Conservation (phyloP, 768 basidiomycete species). For the Boletus vermiculosoides region DNA sequence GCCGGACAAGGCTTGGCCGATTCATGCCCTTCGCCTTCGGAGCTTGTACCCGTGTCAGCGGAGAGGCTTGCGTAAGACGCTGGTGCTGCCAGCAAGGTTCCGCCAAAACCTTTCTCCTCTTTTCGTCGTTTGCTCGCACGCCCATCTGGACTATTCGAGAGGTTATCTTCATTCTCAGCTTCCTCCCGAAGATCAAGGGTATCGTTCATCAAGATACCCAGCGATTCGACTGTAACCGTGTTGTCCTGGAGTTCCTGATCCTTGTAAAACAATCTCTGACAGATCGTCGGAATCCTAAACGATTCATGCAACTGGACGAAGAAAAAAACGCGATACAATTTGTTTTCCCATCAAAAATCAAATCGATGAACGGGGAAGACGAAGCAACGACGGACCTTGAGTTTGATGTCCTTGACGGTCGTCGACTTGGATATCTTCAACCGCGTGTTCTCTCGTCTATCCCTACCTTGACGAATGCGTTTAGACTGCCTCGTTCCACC, state of each 20-base stretch:
- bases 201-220: conserved; percentile 61
- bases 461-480: conserved; percentile 60
- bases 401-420: conserved; percentile 76
- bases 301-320: conserved; percentile 58
- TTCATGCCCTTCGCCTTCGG: conserved; percentile 32
- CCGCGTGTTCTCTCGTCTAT: conserved; percentile 47
- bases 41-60: conserved; percentile 33
- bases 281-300: conserved; percentile 69
- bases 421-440: conserved; percentile 61
- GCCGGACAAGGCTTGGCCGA: conserved; percentile 45
- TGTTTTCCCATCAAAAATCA: neutral
- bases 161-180: conserved; percentile 56
- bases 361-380: neutral
- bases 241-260: conserved; percentile 67
- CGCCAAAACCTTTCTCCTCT: conserved; percentile 69
- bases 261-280: conserved; percentile 65
- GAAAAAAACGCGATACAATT: no score
- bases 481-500: conserved; percentile 63
- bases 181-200: conserved; percentile 65
- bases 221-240: conserved; percentile 45
- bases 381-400: conserved; percentile 47
- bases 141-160: conserved; percentile 49
- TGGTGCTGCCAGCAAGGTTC: conserved; percentile 61
- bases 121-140: conserved; percentile 41
- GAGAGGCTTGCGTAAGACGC: conserved; percentile 29